Base-by-base conservation (phyloP, 2,329 filamentous ascomycete genomes). In the Fusarium sp. region DNA sequence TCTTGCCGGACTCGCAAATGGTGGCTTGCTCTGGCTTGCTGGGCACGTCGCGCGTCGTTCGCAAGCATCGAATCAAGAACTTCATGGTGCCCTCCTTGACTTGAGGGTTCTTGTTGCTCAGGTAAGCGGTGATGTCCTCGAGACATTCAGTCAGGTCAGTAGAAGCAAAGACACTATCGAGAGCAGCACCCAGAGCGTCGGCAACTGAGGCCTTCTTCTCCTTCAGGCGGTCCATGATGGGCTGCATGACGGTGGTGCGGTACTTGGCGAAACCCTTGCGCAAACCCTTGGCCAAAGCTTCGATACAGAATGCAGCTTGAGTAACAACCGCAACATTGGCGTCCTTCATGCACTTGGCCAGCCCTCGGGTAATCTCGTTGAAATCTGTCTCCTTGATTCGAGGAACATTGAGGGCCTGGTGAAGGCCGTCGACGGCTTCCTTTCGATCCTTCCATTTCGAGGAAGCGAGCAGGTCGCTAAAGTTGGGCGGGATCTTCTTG, bases 391-490 rank as follows among this genome's bases (percentile, higher is more conserved):
- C 96, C 82, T 98, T 97, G 82, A 99, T 98, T 71, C 93, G 90
- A 16, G 96, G 95, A 45, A 97, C 92, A 77, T 97, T 97, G 65
- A 97, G 84, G 4, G 91, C 88, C 16, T 90, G 89, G 77, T 92
- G 93, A 0, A 98, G 88, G 11, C 91, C 94, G 70, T 99, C 97
- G 4, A 98, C 88, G 0, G 94, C 94, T 77, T 99, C 97, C 83
- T 99, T 99, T 71, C 97, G 90, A 76, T 99, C 97, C 81, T 99
- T 99, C 97, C 97, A 99, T 82, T 99, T 99, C 1, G 95, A 92
- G 11, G 96, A 98, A 0, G 90, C 92, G 33, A 99, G 86, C 68
- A 93, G 91, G 25, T 99, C 97, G 74, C 91, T 89, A 74, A 98
- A 95, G 80, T 95, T 92, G 42, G 91, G 90, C 0, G 96, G 93